Evolutionary conservation across 1,139 yeast genomes (phyloP), one percentile per base, ranked within the genome.

Genomic region (Saccharomycopsis crataegensis): DNA sequence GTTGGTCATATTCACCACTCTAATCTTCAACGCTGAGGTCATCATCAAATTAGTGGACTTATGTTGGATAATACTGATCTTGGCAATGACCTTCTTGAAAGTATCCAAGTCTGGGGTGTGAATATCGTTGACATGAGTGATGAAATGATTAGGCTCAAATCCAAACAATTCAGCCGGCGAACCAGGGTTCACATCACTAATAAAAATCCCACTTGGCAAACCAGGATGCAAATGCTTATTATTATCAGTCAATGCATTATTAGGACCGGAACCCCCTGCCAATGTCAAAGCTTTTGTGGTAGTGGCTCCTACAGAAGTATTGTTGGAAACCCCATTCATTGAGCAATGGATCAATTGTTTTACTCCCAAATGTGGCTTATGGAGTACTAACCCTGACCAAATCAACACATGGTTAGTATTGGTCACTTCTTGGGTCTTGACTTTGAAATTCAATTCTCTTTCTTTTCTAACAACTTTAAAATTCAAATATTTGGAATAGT

Each of bases 1-100:
- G 59, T 84, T 84, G 62, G 90, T 96, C 67, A 86, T 88, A 0
- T 95, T 82, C 47, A 89, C 93, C 49, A 86, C 71, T 60, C 96
- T 78, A 59, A 90, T 72, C 65, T 89, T 86, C 61, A 88, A 86
- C 63, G 90, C 56, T 28, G 57, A 57, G 9, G 59, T 55, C 59
- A 57, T 57, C 59, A 57, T 57, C 11, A 52, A 49, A 2, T 54
- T 55, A 8, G 59, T 55, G 28, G 56, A 52, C 48, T 57, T 57
- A 45, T 57, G 59, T 28, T 57, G 57, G 41, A 57, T 52, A 38
- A 57, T 57, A 50, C 59, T 57, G 38, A 83, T 79, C 22, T 70
- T 67, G 57, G 74, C 74, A 32, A 83, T 82, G 31, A 76, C 80
- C 33, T 70, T 65, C 58, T 82, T 70, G 62, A 86, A 85, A 1